A percentile compares a stretch with the other conserved stretches of the same genome.
Evolutionary conservation across 306 rosid genomes (phyloP).

Genomic region (Rubus parviflorus): DNA sequence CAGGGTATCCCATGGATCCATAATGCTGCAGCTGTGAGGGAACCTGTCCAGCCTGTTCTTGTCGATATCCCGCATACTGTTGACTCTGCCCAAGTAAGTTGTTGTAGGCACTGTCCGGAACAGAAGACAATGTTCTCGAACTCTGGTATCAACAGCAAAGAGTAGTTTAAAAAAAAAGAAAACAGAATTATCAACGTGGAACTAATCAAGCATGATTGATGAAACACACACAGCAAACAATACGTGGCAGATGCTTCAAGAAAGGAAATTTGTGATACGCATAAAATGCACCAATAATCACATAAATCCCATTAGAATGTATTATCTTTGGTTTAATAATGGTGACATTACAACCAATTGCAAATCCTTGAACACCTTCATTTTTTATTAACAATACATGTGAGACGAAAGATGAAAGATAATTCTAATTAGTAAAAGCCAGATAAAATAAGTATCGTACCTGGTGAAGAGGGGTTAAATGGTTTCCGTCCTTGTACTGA

Average conservation of each 20-base stretch:
- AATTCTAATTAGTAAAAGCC: neutral
- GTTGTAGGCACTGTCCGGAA: slow-evolving; percentile 30
- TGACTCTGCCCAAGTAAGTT: slow-evolving; percentile 31
- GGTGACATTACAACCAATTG: neutral
- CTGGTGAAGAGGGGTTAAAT: slow-evolving; percentile 42
- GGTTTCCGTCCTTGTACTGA: slow-evolving; percentile 39
- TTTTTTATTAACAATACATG: neutral
- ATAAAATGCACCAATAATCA: neutral
- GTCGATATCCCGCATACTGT: slow-evolving; percentile 28
- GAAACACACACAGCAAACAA: neutral
- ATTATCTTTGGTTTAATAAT: neutral
- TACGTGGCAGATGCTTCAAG: neutral
- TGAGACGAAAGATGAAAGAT: neutral
- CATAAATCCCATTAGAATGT: neutral
- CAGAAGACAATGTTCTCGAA: slow-evolving; percentile 27
- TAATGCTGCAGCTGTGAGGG: slow-evolving; percentile 30
- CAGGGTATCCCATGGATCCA: slow-evolving; percentile 21
- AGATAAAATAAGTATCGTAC: slow-evolving; percentile 22
- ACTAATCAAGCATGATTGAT: neutral
- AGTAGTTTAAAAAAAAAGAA: neutral
- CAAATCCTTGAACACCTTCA: neutral
- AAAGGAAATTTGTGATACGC: neutral
- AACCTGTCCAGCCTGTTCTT: slow-evolving; percentile 27
- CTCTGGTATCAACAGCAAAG: slow-evolving; percentile 22
- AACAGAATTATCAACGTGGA: neutral